phyloP scores from a whole-genome alignment of 148 eudicot genomes.

The Beta vulgaris region DNA sequence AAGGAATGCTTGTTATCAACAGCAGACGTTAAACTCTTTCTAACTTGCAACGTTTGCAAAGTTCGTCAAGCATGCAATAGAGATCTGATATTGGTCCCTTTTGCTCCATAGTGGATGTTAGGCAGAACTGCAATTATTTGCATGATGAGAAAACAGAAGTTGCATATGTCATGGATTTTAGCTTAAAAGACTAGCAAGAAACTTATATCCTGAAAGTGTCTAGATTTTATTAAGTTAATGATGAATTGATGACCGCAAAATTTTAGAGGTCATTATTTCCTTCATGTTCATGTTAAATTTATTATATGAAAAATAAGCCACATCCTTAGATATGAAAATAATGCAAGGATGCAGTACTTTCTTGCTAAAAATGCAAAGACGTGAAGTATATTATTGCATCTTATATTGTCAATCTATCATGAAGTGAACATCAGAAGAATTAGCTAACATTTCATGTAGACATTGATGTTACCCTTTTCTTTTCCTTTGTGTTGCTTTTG shows the following conservation, averaged over 20 bases:
- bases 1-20: background rate
- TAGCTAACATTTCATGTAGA: background rate
- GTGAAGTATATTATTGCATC: background rate
- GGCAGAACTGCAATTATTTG: background rate
- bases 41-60: background rate
- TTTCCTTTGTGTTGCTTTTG: background rate
- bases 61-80: background rate
- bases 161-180: background rate
- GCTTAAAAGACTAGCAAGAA: background rate
- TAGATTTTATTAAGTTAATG: too few species aligned
- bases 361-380: background rate
- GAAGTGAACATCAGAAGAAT: background rate
- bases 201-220: background rate
- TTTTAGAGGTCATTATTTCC: background rate
- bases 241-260: too few species aligned
- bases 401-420: background rate
- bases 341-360: too few species aligned
- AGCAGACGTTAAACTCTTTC: too few species aligned
- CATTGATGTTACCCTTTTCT: background rate
- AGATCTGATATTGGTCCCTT: too few species aligned
- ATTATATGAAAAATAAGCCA: background rate
- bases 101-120: background rate
- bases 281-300: background rate
- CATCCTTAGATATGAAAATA: background rate
- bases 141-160: background rate